Evolutionary conservation across 306 rosid species (phyloP), one percentile per base, ranked within the genome.

Genomic region (Phaseolus lunatus): DNA sequence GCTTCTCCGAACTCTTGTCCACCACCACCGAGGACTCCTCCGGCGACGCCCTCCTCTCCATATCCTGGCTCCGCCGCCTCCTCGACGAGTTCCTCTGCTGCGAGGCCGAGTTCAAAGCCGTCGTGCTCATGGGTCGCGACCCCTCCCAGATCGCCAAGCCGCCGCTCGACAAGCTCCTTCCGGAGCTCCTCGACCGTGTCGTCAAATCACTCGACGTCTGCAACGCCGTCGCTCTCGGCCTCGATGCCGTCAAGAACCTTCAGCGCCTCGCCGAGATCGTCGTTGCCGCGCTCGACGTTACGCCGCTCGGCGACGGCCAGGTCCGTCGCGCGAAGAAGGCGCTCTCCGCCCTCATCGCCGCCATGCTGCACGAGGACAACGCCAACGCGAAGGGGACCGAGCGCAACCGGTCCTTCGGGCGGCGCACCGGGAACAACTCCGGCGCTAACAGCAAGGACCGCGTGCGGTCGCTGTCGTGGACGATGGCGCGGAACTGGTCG

Each of bases 81-180:
- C 89, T 96, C 31, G 96, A 96, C 70, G 82, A 79, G 41, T 92
- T 92, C 54, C 93, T 96, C 27, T 96, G 99, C 62, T 91, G 97
- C 75, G 99, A 96, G 70, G 92, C 97, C 0, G 94, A 96, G 75
- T 96, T 92, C 89, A 96, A 96, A 58, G 97, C 97, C 11, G 85
- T 96, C 0, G 63, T 96, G 29, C 22, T 96, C 9, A 85, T 87
- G 89, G 96, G 89, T 3, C 96, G 90, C 5, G 97, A 95, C 72
- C 92, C 90, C 13, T 53, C 82, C 15, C 97, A 87, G 31, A 83
- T 93, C 37, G 50, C 89, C 1, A 91, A 89, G 62, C 90, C 99
- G 3, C 98, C 99, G 0, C 90, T 96, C 3, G 99, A 96, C 50
- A 91, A 82, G 9, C 87, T 92, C 57, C 58, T 96, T 20, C 98